Base-by-base conservation (phyloP, 345 rosid genomes). In the Cardiospermum halicacabum region DNA sequence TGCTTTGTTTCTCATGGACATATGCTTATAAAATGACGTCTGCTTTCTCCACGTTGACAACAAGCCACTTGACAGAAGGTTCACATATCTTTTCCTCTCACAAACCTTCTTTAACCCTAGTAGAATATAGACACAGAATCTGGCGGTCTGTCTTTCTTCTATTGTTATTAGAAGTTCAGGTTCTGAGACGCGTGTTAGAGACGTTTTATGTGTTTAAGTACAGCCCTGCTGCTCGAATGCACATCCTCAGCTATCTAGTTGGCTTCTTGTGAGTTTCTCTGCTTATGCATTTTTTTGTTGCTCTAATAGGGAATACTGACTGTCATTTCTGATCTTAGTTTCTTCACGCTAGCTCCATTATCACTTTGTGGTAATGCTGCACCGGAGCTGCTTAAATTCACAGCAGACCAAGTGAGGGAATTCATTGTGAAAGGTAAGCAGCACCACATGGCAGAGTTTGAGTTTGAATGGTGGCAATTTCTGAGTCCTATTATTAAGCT, bases 241-340 rank as follows among this genome's bases (percentile, higher is more conserved):
- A 87, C 60, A 65, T 89, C 36, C 74, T 79, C 34, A 78, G 76
- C 74, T 91, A 89, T 75, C 74, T 91, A 15, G 31, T 67, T 19
- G 94, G 92, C 60, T 30, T 79, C 5, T 74, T 73, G 94, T 87
- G 83, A 89, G 96, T 80, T 87, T 71, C 82, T 89, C 25, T 45
- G 55, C 40, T 45, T 16, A 47, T 27, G 16, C 7, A 15, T 62
- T 47, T 28, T 31, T 62, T 21, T 70, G n/a, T 40, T 11, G 45
- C 45, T n/a, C 40, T 30, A 22, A 3, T 8, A 11, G 15, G 45
- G 24, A 8, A 12, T 47, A n/a, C 32, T 9, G 27, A 27, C 28
- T 10, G 21, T 11, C 11, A 47, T 5, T 61, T 36, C 28, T 73
- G 72, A 22, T 28, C 7, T n/a, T 69, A 88, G 96, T 70, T 91